Conservation (phyloP, 1,284 basidiomycete species). For the Ganoderma resinaceum region DNA sequence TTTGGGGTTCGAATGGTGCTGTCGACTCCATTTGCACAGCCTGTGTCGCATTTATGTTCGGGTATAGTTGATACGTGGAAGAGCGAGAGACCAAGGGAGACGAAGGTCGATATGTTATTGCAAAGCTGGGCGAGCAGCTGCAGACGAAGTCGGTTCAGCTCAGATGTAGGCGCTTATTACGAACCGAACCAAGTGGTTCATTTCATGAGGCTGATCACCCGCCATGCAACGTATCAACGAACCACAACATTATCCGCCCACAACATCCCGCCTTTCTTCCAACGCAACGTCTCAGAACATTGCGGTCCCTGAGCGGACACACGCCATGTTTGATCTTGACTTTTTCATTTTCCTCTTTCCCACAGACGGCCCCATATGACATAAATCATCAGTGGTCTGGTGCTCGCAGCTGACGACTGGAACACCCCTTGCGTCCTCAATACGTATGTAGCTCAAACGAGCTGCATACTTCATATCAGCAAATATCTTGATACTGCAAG, state of each 20-base stretch:
- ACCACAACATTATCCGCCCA: background rate
- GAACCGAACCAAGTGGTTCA: background rate
- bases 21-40: background rate
- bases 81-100: background rate
- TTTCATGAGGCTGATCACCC: background rate
- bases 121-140: background rate
- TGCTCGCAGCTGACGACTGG: background rate
- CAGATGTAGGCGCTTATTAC: background rate
- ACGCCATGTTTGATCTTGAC: background rate
- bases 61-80: background rate
- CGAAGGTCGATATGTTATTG: no score
- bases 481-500: background rate
- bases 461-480: background rate
- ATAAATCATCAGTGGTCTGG: slow-evolving; percentile 1
- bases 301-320: background rate
- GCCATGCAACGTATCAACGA: background rate
- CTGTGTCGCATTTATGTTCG: background rate
- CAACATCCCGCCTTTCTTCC: background rate
- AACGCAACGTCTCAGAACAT: background rate
- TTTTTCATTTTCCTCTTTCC: background rate
- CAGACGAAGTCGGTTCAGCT: background rate
- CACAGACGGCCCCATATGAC: slow-evolving; percentile 6
- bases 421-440: background rate
- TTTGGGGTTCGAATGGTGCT: background rate
- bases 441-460: background rate